These are phyloP conservation scores for Filobasidium floriforme DNA, from an alignment of 768 basidiomycete genomes.

Conservation along the genomic window DNA sequence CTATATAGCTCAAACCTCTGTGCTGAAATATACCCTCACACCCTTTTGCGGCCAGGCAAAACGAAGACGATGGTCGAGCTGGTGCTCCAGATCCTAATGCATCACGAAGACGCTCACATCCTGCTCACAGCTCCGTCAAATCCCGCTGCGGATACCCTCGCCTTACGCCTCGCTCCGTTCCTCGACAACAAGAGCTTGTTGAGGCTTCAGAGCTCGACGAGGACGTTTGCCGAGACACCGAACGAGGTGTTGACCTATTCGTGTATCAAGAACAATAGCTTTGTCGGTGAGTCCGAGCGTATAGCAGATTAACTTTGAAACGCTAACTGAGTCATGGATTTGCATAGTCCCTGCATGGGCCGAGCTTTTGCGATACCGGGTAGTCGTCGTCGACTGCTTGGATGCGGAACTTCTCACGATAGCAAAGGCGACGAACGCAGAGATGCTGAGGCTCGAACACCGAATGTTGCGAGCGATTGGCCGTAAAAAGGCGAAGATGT, in stretches of 20 bases:
- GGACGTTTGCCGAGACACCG: slow-evolving; percentile 45
- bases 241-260: slow-evolving; percentile 31
- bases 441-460: slow-evolving; percentile 34
- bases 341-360: slow-evolving; percentile 13
- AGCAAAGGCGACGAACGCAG: slow-evolving; percentile 34
- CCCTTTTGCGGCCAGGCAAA: slow-evolving; percentile 28
- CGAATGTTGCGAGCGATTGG: slow-evolving; percentile 25
- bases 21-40: neutral
- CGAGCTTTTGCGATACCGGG: slow-evolving; percentile 34
- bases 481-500: neutral
- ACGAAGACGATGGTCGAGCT: slow-evolving; percentile 40
- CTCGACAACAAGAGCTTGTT: slow-evolving; percentile 32
- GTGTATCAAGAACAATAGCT: slow-evolving; percentile 30
- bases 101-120: slow-evolving; percentile 31
- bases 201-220: slow-evolving; percentile 38
- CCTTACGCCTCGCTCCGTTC: slow-evolving; percentile 30
- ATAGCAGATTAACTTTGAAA: neutral
- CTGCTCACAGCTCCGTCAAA: slow-evolving; percentile 44
- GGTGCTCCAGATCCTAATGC: slow-evolving; percentile 39
- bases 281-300: slow-evolving; percentile 21
- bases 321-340: slow-evolving; percentile 13
- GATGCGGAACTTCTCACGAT: slow-evolving; percentile 39
- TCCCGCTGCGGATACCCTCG: slow-evolving; percentile 45
- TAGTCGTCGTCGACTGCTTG: slow-evolving; percentile 37
- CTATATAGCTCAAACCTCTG: too few relatives aligned